Conservation (phyloP, 73 alveolate genomes). For the Blepharisma stoltei region DNA sequence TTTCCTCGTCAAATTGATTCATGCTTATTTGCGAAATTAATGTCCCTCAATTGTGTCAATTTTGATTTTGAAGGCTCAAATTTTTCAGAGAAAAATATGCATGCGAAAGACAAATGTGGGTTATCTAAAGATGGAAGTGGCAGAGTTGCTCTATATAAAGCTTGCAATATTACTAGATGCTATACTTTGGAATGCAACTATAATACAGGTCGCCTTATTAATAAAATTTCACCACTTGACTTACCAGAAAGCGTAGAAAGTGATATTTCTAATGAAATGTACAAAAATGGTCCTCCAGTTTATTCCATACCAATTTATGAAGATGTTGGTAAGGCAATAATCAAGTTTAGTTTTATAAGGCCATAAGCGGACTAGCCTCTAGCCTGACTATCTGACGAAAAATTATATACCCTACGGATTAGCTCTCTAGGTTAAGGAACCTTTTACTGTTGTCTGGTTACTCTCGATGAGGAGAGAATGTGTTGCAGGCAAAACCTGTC, state of each 20-base stretch:
- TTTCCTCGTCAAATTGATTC: conserved; percentile 80
- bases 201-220: conserved; percentile 40
- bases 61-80: conserved; percentile 86
- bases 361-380: too few species aligned
- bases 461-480: too few species aligned
- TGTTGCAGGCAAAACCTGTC: too few species aligned
- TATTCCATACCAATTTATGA: conserved; percentile 59
- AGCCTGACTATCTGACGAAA: too few species aligned
- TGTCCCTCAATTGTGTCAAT: conserved; percentile 77
- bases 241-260: background rate
- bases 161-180: conserved; percentile 74
- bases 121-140: conserved; percentile 93
- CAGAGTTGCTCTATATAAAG: conserved; percentile 82
- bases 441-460: too few species aligned
- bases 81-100: conserved; percentile 45
- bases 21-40: conserved; percentile 77
- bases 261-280: conserved; percentile 11
- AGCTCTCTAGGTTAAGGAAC: too few species aligned
- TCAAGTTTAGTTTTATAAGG: too few species aligned
- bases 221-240: background rate
- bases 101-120: conserved; percentile 44
- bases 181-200: conserved; percentile 90
- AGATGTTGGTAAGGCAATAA: conserved; percentile 72
- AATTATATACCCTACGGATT: too few species aligned
- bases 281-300: conserved; percentile 36